Evolutionary conservation across 441 rosid species (phyloP), one percentile per base, ranked within the genome.

Genomic region (Gossypium davidsonii): DNA sequence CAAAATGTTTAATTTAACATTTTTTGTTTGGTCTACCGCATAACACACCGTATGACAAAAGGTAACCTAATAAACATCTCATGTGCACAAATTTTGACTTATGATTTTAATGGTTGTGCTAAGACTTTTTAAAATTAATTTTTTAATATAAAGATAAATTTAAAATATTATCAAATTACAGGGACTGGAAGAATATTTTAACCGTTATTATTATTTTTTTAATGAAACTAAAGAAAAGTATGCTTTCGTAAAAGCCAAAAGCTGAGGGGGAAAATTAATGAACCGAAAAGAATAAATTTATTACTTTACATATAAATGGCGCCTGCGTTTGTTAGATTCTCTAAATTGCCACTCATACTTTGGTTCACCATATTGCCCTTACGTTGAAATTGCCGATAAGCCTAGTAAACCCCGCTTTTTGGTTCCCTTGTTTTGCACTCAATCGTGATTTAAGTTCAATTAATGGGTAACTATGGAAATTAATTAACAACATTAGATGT

Each of bases 331-430:
- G 6, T 48, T 61, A 46, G 60, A 72, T 61, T 60, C 28, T 28
- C 49, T 5, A 61, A 49, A 46, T 61, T 72, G 34, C 68, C 75
- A 28, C 31, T 6, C 31, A 0, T 18, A 21, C 31, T 28, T 28
- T 1, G 31, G 20, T 46, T 71, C 6, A 65, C 67, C 39, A 57
- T 14, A 8, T 56, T 65, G 21, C 72, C 75, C 74, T 25, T 76
- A 0, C n/a, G 28, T 70, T 52, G 10, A 28, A 60, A 60, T 60
- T 60, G 44, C 42, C 34, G n/a, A 56, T 12, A 23, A 1, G 15
- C 25, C 9, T 3, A 58, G 5, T 2, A 3, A 4, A 1, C 18
- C 26, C 59, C 12, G 26, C 4, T 6, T 46, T 6, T 46, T 46
- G 58, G 11, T 55, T 55, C 26, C 8, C 59, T 52, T 52, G 8